Percentiles rank a stretch among this genome's conserved stretches.
These are phyloP conservation scores for Galeopsis tetrahit DNA, from an alignment of 257 asterid species.

Conservation along the genomic window DNA sequence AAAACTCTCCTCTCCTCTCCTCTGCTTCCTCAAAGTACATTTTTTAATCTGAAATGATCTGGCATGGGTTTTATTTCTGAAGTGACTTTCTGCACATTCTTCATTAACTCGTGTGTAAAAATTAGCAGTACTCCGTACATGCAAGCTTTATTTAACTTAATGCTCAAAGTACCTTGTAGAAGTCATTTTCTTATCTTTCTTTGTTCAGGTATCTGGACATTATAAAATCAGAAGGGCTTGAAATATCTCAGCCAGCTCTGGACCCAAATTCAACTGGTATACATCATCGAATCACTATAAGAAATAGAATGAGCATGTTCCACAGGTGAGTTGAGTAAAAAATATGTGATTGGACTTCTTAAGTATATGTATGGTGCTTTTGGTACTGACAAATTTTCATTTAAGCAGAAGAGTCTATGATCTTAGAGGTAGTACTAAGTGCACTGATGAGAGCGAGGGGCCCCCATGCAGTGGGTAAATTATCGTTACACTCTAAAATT, in stretches of 20 bases:
- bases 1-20: constrained; percentile 12
- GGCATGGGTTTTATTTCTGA: background rate
- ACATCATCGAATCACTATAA: constrained; percentile 84
- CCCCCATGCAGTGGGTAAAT: constrained; percentile 94
- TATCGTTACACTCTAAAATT: constrained; percentile 14
- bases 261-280: constrained; percentile 96
- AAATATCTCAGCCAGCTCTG: constrained; percentile 95
- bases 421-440: constrained; percentile 69
- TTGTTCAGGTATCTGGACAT: constrained; percentile 69
- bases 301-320: constrained; percentile 64
- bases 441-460: constrained; percentile 77
- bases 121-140: too few species aligned
- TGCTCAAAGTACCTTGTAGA: constrained; percentile 19
- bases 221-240: constrained; percentile 78
- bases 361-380: constrained; percentile 27
- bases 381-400: constrained; percentile 30
- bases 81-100: too few species aligned
- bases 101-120: too few species aligned
- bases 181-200: constrained; percentile 15
- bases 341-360: constrained; percentile 29
- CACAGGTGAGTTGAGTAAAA: constrained; percentile 58
- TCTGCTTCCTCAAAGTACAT: background rate
- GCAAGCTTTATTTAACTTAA: constrained; percentile 19
- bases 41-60: background rate
- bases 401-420: constrained; percentile 82